Conservation (phyloP, 2,329 filamentous ascomycete genomes). For the Talaromyces albobiverticillius region DNA sequence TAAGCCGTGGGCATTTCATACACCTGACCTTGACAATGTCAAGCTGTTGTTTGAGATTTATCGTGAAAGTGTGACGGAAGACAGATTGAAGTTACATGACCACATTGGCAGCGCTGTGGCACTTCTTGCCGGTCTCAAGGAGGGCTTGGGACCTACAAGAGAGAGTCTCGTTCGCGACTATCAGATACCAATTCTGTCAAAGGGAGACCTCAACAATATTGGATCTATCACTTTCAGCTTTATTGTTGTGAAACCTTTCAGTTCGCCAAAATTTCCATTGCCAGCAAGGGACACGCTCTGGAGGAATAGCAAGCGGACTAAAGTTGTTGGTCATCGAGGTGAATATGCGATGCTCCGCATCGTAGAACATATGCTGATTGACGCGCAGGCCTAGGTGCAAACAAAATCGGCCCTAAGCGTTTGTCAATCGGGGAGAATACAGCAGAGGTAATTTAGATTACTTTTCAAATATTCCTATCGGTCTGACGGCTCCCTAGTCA, state of each 20-base stretch:
- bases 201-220: neutral
- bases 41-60: neutral
- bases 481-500: neutral
- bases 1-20: neutral
- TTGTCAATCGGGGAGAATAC: neutral
- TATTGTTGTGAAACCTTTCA: neutral
- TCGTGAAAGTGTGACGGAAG: neutral
- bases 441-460: too few relatives aligned
- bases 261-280: neutral
- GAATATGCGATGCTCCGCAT: neutral
- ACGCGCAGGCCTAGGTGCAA: neutral
- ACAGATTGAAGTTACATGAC: neutral
- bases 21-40: neutral
- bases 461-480: too few relatives aligned
- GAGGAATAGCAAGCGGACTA: neutral
- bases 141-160: neutral
- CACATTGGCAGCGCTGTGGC: neutral
- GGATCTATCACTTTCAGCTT: neutral
- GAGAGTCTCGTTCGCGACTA: neutral
- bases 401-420: neutral
- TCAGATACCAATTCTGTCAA: neutral
- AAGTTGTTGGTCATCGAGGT: neutral
- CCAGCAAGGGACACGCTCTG: neutral
- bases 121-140: neutral
- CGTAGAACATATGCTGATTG: neutral